A percentile compares a stretch with the other conserved stretches of the same genome.
Conservation (phyloP, 441 rosid genomes). For the Adansonia grandidieri region DNA sequence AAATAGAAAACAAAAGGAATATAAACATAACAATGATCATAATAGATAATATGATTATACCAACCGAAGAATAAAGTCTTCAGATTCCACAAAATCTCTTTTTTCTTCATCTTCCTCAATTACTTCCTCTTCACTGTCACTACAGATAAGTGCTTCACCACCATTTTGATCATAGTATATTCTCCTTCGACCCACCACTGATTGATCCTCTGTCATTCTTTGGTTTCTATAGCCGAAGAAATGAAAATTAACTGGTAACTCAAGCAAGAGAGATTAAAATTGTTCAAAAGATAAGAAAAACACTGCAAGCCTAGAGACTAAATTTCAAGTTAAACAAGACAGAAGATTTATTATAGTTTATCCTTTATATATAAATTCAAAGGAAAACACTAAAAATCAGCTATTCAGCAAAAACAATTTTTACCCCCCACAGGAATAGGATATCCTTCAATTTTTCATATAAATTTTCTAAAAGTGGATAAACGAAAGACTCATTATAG, state of each 20-base stretch:
- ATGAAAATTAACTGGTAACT: slow-evolving; percentile 19
- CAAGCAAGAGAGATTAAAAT: slow-evolving; percentile 7
- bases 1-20: slow-evolving; percentile 3
- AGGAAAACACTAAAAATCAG: neutral
- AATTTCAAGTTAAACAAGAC: neutral
- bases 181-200: slow-evolving; percentile 96
- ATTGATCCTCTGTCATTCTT: slow-evolving; percentile 99
- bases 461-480: neutral
- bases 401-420: neutral
- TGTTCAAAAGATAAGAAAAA: neutral
- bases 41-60: slow-evolving; percentile 44
- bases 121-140: slow-evolving; percentile 96
- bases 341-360: neutral
- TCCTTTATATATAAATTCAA: neutral
- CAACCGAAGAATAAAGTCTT: slow-evolving; percentile 88
- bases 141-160: slow-evolving; percentile 97
- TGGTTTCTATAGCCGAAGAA: slow-evolving; percentile 70
- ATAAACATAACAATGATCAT: slow-evolving; percentile 12
- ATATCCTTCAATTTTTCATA: neutral
- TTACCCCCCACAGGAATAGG: neutral
- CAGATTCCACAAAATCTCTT: slow-evolving; percentile 69
- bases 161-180: slow-evolving; percentile 97
- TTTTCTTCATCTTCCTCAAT: slow-evolving; percentile 88
- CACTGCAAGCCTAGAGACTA: neutral
- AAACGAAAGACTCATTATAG: neutral